Conservation (phyloP, 164 flowering plant species). For the Vitis amurensis region DNA sequence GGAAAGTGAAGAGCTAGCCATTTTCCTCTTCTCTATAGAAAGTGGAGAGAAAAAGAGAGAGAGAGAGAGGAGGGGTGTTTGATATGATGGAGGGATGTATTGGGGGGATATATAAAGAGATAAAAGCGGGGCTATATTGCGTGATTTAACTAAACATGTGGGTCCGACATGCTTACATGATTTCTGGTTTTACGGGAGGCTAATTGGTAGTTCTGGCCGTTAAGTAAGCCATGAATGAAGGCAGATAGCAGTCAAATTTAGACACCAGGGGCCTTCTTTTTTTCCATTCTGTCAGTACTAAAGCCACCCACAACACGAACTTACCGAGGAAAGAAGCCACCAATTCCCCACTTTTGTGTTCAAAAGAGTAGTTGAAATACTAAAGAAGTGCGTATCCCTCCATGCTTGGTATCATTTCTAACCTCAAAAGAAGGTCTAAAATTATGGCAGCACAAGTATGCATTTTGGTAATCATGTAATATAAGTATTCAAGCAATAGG, state of each 20-base stretch:
- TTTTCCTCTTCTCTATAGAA: slow-evolving; percentile 9
- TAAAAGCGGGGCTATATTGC: slow-evolving; percentile 29
- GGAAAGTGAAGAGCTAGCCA: slow-evolving; percentile 27
- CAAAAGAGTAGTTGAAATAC: no score
- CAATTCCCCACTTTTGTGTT: not conserved
- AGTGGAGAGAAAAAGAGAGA: slow-evolving; percentile 1
- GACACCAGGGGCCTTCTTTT: no score
- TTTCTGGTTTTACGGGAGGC: slow-evolving; percentile 45
- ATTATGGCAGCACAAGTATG: no score
- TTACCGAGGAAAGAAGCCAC: no score
- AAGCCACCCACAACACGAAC: no score
- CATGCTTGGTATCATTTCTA: no score
- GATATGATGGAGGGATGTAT: not conserved
- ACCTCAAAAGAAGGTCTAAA: no score
- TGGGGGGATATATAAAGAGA: slow-evolving; percentile 26
- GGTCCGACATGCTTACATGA: slow-evolving; percentile 36
- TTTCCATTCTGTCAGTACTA: not conserved
- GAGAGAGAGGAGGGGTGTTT: slow-evolving; percentile 6
- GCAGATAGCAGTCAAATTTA: not conserved
- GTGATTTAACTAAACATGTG: slow-evolving; percentile 41
- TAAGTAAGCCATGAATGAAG: slow-evolving; percentile 20
- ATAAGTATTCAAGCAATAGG: no score
- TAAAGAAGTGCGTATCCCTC: no score
- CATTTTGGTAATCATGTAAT: no score
- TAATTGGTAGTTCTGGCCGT: slow-evolving; percentile 32